Conservation (phyloP, 768 basidiomycete genomes). For the Calvatia gigantea region DNA sequence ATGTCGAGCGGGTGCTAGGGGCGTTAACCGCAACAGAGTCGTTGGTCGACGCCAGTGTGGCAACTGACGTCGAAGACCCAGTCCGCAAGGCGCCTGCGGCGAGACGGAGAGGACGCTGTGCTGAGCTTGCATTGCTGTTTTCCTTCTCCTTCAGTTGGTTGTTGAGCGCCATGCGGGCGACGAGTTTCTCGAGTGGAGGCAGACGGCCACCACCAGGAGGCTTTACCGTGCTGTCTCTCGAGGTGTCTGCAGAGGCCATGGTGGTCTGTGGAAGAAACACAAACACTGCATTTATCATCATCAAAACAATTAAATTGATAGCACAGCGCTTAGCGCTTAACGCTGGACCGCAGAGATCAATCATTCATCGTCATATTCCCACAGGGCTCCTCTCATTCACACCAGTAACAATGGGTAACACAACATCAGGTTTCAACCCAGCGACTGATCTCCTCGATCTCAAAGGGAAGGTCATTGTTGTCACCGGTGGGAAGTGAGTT, state of each 20-base stretch:
- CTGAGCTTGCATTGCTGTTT: constrained; percentile 25
- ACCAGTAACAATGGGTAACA: not conserved
- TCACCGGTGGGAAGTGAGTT: constrained; percentile 6
- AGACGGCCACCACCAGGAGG: constrained; percentile 36
- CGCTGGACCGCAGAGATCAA: not conserved
- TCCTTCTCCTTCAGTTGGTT: constrained; percentile 19
- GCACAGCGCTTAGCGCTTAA: not conserved
- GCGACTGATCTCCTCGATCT: constrained; percentile 1
- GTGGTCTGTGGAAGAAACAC: constrained; percentile 14
- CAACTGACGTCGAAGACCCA: constrained; percentile 52
- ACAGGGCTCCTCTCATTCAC: not conserved
- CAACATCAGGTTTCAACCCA: not conserved
- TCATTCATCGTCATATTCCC: not conserved
- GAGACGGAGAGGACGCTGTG: constrained; percentile 66
- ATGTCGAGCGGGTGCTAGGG: constrained; percentile 63
- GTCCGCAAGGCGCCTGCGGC: constrained; percentile 69
- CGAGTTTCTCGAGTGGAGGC: constrained; percentile 79
- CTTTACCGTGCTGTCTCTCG: constrained; percentile 15
- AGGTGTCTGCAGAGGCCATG: constrained; percentile 14
- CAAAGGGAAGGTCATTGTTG: constrained; percentile 9
- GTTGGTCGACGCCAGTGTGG: constrained; percentile 47
- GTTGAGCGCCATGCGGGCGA: constrained; percentile 65
- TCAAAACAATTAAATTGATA: constrained; percentile 2
- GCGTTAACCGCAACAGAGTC: constrained; percentile 70
- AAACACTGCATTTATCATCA: constrained; percentile 4